These are phyloP conservation scores for Polymyxa betae DNA, from an alignment of 208 protist genomes.

Conservation along the genomic window DNA sequence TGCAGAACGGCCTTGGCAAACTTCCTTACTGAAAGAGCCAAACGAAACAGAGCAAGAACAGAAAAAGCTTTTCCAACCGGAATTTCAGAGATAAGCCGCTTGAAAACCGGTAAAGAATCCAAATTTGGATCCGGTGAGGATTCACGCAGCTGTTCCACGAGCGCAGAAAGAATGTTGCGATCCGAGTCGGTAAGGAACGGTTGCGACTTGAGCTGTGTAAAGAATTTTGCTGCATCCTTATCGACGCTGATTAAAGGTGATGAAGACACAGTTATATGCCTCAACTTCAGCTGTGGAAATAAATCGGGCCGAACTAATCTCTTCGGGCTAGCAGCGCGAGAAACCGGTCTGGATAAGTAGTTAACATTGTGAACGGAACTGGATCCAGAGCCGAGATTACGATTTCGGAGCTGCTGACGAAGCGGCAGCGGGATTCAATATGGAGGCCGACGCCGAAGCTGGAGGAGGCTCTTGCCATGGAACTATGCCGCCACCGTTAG, in stretches of 20 bases:
- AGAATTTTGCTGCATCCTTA: constrained; percentile 18
- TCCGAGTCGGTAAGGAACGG: background rate
- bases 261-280: background rate
- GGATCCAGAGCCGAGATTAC: background rate
- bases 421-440: background rate
- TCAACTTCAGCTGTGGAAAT: background rate
- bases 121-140: background rate
- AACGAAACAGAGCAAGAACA: constrained; percentile 27
- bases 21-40: background rate
- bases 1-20: background rate
- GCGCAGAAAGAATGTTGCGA: background rate
- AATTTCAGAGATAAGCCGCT: background rate
- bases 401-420: background rate
- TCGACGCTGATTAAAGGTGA: background rate
- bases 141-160: background rate
- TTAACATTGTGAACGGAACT: too few species aligned
- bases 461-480: background rate
- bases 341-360: too few species aligned
- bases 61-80: constrained; percentile 7
- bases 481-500: background rate
- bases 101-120: background rate
- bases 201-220: constrained; percentile 12
- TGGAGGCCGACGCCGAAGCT: background rate
- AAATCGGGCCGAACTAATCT: background rate
- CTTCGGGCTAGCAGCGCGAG: background rate